Conservation (phyloP, 2,329 filamentous ascomycete genomes). For the Fusarium algeriense region DNA sequence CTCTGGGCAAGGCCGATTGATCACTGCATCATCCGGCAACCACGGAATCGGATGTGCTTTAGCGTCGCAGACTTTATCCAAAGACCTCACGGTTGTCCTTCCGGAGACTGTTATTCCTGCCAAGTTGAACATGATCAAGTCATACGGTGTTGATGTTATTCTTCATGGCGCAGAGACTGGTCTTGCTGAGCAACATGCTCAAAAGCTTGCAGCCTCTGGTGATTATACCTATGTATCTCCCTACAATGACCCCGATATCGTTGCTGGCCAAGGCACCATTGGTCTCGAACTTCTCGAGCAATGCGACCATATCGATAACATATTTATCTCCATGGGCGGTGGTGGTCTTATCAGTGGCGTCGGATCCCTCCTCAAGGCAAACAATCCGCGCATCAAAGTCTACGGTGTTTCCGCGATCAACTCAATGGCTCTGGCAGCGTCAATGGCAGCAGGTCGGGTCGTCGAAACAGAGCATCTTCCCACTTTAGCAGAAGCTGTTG, state of each 20-base stretch:
- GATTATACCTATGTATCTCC: not conserved
- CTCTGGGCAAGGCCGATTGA: not conserved
- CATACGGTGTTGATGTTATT: not conserved
- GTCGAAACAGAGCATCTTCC: not conserved
- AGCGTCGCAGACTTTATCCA: not conserved
- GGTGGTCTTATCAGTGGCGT: not conserved
- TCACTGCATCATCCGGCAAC: conserved; percentile 1
- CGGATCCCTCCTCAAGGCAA: not conserved
- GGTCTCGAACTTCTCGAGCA: not conserved
- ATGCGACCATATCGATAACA: not conserved
- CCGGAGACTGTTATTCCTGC: not conserved
- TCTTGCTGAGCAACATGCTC: not conserved
- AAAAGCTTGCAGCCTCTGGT: not conserved
- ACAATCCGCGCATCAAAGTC: not conserved
- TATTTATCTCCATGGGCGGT: not conserved
- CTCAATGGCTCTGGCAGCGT: not conserved
- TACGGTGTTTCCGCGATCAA: not conserved
- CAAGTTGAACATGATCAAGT: not conserved
- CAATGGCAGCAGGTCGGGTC: not conserved
- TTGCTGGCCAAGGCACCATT: not conserved
- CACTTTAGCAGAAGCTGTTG: not conserved
- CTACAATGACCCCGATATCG: not conserved
- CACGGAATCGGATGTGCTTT: not conserved
- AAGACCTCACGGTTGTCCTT: not conserved
- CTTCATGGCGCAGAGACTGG: not conserved